Evolutionary conservation across 768 basidiomycete species (phyloP).

Genomic region (Psilocybe azurescens): DNA sequence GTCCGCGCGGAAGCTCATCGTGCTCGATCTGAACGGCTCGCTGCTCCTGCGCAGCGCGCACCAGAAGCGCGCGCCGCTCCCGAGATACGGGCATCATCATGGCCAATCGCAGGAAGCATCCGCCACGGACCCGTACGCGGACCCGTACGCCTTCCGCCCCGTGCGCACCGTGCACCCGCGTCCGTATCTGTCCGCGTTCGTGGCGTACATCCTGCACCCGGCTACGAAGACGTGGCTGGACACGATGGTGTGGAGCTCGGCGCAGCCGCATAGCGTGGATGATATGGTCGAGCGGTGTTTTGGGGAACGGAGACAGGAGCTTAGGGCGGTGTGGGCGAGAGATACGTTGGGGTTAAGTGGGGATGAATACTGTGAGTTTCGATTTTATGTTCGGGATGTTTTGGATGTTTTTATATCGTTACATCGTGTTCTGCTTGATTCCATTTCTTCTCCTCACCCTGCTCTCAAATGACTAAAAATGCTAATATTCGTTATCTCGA

Average conservation of each 20-base stretch:
- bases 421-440: too few species aligned
- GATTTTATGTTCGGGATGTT: too few species aligned
- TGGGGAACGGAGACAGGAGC: constrained; percentile 39
- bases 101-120: not conserved
- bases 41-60: constrained; percentile 65
- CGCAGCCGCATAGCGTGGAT: constrained; percentile 78
- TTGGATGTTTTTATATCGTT: too few species aligned
- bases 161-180: constrained; percentile 56
- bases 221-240: constrained; percentile 74
- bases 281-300: constrained; percentile 78
- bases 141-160: constrained; percentile 29
- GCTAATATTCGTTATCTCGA: too few species aligned
- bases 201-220: constrained; percentile 65
- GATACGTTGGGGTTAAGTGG: constrained; percentile 71
- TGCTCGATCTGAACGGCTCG: constrained; percentile 80
- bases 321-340: constrained; percentile 79
- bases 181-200: constrained; percentile 69
- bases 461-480: too few species aligned
- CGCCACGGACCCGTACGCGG: not conserved
- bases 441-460: too few species aligned
- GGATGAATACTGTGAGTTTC: constrained; percentile 67
- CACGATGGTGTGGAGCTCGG: constrained; percentile 90
- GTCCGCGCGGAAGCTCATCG: constrained; percentile 61
- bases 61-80: constrained; percentile 12
- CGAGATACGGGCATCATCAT: not conserved